A percentile compares a stretch with the other conserved stretches of the same genome.
Evolutionary conservation across 2,329 filamentous ascomycete species (phyloP).

Genomic region (Peltaster fructicola): DNA sequence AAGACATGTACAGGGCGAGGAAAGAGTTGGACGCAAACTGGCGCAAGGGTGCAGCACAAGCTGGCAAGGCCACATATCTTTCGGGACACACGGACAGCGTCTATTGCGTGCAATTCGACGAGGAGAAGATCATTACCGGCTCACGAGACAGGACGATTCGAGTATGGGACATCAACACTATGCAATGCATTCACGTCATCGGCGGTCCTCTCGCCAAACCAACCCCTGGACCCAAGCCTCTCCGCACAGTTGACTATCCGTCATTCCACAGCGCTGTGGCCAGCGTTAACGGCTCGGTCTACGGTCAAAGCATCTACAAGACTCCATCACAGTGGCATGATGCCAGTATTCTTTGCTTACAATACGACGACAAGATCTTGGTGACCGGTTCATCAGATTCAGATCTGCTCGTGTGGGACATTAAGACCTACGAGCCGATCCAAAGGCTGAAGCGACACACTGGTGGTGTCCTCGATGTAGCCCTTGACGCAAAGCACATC

Average conservation of each 20-base stretch:
- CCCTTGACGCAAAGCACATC: constrained; percentile 81
- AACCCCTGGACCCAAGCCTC: constrained; percentile 23
- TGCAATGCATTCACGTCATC: constrained; percentile 70
- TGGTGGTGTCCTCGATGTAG: constrained; percentile 82
- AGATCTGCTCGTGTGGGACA: constrained; percentile 79
- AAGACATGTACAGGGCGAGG: constrained; percentile 63
- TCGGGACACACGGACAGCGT: constrained; percentile 91
- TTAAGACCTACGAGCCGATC: constrained; percentile 65
- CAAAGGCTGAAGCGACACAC: constrained; percentile 61
- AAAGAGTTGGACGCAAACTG: constrained; percentile 61
- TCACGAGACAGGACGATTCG: constrained; percentile 91
- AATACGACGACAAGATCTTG: constrained; percentile 83
- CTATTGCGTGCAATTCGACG: constrained; percentile 95
- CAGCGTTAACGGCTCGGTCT: constrained; percentile 29
- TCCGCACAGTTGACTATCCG: constrained; percentile 25
- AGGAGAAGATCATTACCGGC: constrained; percentile 93
- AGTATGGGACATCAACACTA: constrained; percentile 86
- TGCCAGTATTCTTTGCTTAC: constrained; percentile 83
- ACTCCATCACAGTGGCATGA: constrained; percentile 50
- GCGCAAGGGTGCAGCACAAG: constrained; percentile 43
- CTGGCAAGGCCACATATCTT: constrained; percentile 69
- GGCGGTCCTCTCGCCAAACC: constrained; percentile 51
- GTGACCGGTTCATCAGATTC: constrained; percentile 90
- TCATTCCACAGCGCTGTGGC: constrained; percentile 22
- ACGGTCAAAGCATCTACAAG: constrained; percentile 29